Evolutionary conservation across 2,329 filamentous ascomycete genomes (phyloP).

Genomic region (Nannizzia gypsea): DNA sequence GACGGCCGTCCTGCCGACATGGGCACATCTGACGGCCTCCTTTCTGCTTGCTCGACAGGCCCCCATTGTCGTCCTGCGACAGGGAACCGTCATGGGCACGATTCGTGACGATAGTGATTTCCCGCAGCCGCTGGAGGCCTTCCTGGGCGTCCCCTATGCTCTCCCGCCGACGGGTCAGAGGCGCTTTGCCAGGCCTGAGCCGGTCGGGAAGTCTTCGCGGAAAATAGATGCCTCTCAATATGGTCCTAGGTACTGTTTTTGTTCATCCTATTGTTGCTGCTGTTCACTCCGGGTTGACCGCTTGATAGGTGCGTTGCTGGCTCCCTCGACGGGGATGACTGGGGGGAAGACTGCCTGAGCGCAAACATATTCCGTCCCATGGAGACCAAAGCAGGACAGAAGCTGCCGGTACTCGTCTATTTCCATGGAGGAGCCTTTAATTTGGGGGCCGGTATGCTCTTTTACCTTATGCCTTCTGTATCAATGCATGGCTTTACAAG

Average conservation of each 20-base stretch:
- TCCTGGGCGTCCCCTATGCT: conserved; percentile 41
- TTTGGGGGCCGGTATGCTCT: conserved; percentile 18
- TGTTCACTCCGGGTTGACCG: background rate
- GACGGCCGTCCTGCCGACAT: conserved; percentile 6
- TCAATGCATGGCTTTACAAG: background rate
- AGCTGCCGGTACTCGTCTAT: conserved; percentile 32
- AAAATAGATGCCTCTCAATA: conserved; percentile 28
- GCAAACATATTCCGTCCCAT: conserved; percentile 31
- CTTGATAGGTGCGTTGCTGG: conserved; percentile 11
- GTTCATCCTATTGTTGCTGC: background rate
- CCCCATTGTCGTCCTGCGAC: conserved; percentile 16
- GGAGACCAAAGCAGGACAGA: conserved; percentile 10
- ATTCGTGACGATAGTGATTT: conserved; percentile 16
- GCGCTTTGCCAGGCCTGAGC: conserved; percentile 34
- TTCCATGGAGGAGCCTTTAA: conserved; percentile 33
- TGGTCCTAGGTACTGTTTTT: conserved; percentile 17
- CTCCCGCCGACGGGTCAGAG: conserved; percentile 26
- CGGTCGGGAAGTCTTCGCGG: conserved; percentile 18
- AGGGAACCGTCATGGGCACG: conserved; percentile 24
- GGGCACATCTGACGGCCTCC: conserved; percentile 7
- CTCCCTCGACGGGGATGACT: conserved; percentile 21
- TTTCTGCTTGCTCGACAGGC: conserved; percentile 7
- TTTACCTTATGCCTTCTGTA: background rate
- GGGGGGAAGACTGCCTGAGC: conserved; percentile 36
- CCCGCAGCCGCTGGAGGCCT: conserved; percentile 26